These are phyloP conservation scores for Arctium lappa DNA, from an alignment of 129 eudicot species.

Conservation along the genomic window DNA sequence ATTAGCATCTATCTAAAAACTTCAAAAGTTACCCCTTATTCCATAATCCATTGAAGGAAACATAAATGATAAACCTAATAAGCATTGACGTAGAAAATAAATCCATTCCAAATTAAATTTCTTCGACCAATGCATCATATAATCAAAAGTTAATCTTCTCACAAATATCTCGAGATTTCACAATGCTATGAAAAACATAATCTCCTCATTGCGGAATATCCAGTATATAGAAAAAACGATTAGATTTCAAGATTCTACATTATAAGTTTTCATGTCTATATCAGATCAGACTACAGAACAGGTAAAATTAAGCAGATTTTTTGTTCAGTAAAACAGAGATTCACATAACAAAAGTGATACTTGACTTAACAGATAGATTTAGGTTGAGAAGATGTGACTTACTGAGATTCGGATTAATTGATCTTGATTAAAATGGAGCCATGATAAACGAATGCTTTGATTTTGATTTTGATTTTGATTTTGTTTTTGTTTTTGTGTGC, in stretches of 20 bases:
- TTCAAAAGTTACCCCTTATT: not conserved
- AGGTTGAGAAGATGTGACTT: conserved; percentile 8
- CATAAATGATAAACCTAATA: not conserved
- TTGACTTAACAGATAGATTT: conserved; percentile 8
- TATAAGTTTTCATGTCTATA: not conserved
- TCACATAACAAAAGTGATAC: not conserved
- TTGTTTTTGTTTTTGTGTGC: conserved; percentile 18
- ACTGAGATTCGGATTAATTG: conserved; percentile 20
- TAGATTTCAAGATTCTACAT: not conserved
- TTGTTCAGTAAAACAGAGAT: conserved; percentile 6
- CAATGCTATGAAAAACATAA: not conserved
- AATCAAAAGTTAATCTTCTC: not conserved
- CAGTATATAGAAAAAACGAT: not conserved
- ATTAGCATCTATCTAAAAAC: not conserved
- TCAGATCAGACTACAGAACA: conserved; percentile 6
- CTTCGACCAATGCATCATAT: not conserved
- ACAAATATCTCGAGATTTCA: not conserved
- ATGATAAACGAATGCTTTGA: not conserved
- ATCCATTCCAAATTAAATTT: not conserved
- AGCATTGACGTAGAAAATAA: not conserved
- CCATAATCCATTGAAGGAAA: not conserved
- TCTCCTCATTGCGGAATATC: conserved; percentile 6
- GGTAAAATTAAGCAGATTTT: not conserved
- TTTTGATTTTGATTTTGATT: not conserved
- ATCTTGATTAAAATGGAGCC: conserved; percentile 8